A percentile compares a stretch with the other conserved stretches of the same genome.
These are phyloP conservation scores for Blepharisma undulans DNA, from an alignment of 169 alveolate species.

Conservation along the genomic window DNA sequence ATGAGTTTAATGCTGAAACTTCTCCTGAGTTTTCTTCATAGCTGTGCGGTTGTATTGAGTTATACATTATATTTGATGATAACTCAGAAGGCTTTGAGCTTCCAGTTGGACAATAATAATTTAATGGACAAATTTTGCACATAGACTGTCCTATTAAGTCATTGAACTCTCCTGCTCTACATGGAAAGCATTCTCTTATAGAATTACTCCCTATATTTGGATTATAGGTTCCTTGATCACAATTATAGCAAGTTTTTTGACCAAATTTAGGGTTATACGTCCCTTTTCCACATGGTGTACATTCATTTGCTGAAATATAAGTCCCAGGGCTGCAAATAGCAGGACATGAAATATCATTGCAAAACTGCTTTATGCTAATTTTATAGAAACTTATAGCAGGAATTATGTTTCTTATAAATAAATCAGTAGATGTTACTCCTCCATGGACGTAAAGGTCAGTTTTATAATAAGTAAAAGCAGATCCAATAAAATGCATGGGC, in stretches of 20 bases:
- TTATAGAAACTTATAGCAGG: not conserved
- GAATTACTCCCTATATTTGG: not conserved
- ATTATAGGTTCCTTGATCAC: constrained; percentile 6
- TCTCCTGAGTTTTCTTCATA: not conserved
- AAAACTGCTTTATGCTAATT: not conserved
- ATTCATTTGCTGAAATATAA: not conserved
- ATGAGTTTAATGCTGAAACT: not conserved
- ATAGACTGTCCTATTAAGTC: not conserved
- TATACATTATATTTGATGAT: not conserved
- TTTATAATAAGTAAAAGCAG: constrained; percentile 11
- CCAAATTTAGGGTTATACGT: not conserved
- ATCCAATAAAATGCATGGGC: not conserved
- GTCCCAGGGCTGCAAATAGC: constrained; percentile 27
- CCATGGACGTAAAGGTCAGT: not conserved
- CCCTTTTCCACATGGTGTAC: not conserved
- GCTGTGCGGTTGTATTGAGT: not conserved
- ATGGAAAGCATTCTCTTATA: not conserved
- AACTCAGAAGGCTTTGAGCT: not conserved
- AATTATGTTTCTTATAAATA: not conserved
- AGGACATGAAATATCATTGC: not conserved
- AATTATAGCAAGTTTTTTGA: not conserved
- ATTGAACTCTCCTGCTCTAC: not conserved
- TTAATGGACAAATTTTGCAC: not conserved
- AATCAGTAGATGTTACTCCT: not conserved
- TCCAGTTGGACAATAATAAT: constrained; percentile 1